Evolutionary conservation across 1,139 yeast species (phyloP).

Genomic region (Blastobotrys raffinosifermentans): DNA sequence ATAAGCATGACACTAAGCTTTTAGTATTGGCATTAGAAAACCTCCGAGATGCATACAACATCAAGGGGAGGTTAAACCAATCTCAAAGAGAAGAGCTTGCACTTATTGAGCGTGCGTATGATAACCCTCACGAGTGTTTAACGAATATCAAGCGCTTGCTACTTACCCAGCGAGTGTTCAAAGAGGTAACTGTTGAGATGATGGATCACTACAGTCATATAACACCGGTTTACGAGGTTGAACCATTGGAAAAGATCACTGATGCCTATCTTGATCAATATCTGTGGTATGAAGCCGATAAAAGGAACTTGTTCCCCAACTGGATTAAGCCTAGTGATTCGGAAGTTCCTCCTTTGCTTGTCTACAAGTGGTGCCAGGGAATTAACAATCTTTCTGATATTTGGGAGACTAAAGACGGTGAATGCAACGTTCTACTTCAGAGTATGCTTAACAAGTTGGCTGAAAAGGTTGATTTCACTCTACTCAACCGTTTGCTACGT

Average conservation of each 20-base stretch:
- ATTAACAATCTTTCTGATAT: constrained; percentile 69
- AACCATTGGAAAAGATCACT: constrained; percentile 89
- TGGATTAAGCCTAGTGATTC: constrained; percentile 96
- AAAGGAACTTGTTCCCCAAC: constrained; percentile 80
- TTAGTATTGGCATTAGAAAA: constrained; percentile 85
- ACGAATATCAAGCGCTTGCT: constrained; percentile 77
- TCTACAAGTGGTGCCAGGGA: constrained; percentile 96
- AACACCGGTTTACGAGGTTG: constrained; percentile 80
- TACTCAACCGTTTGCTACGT: constrained; percentile 73
- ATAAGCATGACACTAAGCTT: constrained; percentile 89
- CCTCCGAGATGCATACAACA: constrained; percentile 72
- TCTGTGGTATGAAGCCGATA: constrained; percentile 92
- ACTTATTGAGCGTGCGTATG: constrained; percentile 91
- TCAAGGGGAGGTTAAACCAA: constrained; percentile 81
- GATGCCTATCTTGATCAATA: constrained; percentile 96
- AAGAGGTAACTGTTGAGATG: constrained; percentile 84
- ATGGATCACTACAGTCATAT: constrained; percentile 84
- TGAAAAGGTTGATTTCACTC: constrained; percentile 82
- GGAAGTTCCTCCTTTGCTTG: constrained; percentile 87
- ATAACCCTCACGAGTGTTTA: constrained; percentile 90
- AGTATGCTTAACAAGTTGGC: constrained; percentile 63
- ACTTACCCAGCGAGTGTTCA: constrained; percentile 85
- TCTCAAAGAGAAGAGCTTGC: constrained; percentile 90
- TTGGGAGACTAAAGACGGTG: constrained; percentile 74
- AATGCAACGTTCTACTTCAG: constrained; percentile 79